Base-by-base conservation (phyloP, 164 flowering plant genomes). In the Nymphaea thermarum region DNA sequence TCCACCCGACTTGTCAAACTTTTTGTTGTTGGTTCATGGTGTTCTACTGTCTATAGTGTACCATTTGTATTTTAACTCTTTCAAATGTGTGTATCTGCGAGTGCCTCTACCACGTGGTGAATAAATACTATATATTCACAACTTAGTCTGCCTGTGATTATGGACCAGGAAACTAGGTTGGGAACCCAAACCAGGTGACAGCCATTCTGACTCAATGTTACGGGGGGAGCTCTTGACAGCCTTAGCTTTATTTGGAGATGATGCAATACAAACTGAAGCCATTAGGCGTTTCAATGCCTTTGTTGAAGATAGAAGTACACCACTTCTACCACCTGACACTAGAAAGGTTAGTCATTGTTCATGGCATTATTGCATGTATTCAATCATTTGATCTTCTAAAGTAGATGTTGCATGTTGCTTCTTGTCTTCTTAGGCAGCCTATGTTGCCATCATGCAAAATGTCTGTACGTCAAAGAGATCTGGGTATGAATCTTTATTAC, bases 151-250 rank as follows among this genome's bases (percentile, higher is more conserved):
- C 60, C 16, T 55, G 60, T 71, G 67, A 43, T 62, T 67, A 68
- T 47, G 42, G 70, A 66, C 70, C 77, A 95, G 99, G 79, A 90
- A 77, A 75, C 84, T 95, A 73, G 99, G 99, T 60, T 95, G 98
- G 98, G 96, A 95, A 51, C 80, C 93, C 68, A 81, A 73, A 72
- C 69, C 74, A 67, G 94, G 93, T 51, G 99, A 95, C 77, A 82
- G 89, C 69, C 97, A 92, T 75, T 77, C 90, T 70, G 96, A 95
- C 75, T 87, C 94, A 67, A 82, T 95, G 98, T 80, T 92, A 82
- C 87, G 97, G 78, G 99, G 98, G 67, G 94, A 95, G 79, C 63
- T 95, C 66, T 79, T 95, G 77, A 82, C 86, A 71, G 97, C 92
- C 45, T 88, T 95, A 67, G 86, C 89, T 71, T 17, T 66, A 6